Conservation (phyloP, 208 protist genomes). For the Leishmania arabica region DNA sequence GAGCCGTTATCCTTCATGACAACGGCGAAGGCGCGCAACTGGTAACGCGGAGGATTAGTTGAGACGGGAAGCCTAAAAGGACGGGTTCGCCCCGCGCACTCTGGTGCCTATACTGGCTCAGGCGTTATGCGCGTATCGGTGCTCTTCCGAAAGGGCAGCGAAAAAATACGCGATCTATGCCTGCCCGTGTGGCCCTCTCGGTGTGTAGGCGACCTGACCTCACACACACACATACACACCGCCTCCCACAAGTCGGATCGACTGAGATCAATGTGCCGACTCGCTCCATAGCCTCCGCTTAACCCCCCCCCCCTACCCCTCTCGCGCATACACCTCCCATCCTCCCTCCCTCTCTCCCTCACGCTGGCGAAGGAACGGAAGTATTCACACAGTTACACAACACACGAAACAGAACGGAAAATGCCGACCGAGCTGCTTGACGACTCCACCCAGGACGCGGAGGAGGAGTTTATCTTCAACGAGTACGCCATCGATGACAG, state of each 20-base stretch:
- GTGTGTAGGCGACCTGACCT: neutral
- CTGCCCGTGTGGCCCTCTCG: neutral
- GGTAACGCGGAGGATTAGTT: neutral
- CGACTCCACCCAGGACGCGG: conserved; percentile 52
- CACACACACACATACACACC: neutral
- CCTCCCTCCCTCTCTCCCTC: neutral
- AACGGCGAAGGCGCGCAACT: neutral
- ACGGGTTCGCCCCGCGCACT: neutral
- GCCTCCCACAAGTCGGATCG: neutral
- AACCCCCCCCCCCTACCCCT: neutral
- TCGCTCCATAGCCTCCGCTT: neutral
- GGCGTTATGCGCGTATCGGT: neutral
- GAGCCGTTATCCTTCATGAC: neutral
- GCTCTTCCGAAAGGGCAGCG: neutral
- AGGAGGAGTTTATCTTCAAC: conserved; percentile 93
- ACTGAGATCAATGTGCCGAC: neutral
- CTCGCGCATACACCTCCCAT: neutral
- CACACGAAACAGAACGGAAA: conserved; percentile 1
- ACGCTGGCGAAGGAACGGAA: neutral
- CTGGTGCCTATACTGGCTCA: neutral
- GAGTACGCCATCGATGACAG: conserved; percentile 94
- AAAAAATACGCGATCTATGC: neutral
- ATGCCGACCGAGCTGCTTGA: conserved; percentile 51
- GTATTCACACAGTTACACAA: neutral
- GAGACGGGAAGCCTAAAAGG: neutral